A percentile compares a stretch with the other conserved stretches of the same genome.
phyloP scores from a whole-genome alignment of 306 rosid genomes.

The Rosa chinensis region DNA sequence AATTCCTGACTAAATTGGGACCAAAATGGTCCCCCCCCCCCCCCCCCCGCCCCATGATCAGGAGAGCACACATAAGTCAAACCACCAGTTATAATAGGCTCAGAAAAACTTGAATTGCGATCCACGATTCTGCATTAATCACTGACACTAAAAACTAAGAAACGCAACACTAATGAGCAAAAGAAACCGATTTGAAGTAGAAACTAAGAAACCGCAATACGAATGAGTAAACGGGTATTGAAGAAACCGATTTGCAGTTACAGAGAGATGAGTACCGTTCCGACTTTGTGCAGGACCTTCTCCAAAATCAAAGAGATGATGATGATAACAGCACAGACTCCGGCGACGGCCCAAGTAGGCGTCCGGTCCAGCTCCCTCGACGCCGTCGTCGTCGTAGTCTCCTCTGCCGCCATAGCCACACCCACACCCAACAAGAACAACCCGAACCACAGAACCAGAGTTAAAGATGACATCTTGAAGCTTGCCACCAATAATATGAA shows the following conservation, averaged over 20 bases:
- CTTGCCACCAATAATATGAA: neutral
- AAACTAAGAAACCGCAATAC: too few species aligned
- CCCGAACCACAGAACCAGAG: constrained; percentile 4
- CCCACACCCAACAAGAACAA: constrained; percentile 19
- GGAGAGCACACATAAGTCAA: neutral
- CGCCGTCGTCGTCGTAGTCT: constrained; percentile 16
- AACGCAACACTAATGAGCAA: neutral
- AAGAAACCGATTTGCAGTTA: neutral
- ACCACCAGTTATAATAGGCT: neutral
- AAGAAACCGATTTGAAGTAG: neutral
- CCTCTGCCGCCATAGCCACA: constrained; percentile 52
- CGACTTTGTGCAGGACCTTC: constrained; percentile 71
- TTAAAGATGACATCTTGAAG: constrained; percentile 7
- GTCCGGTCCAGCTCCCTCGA: constrained; percentile 69
- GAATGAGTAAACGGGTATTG: neutral
- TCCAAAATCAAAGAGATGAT: constrained; percentile 65
- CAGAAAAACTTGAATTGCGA: neutral
- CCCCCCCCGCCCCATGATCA: neutral
- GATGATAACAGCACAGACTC: constrained; percentile 76
- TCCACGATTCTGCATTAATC: neutral
- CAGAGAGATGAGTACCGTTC: constrained; percentile 47
- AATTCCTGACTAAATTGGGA: neutral
- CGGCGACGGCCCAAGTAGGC: constrained; percentile 93
- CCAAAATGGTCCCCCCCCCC: neutral
- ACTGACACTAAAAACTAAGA: neutral